Evolutionary conservation across 2,329 filamentous ascomycete species (phyloP), one percentile per base, ranked within the genome.

Genomic region (Arthrobotrys musiformis): DNA sequence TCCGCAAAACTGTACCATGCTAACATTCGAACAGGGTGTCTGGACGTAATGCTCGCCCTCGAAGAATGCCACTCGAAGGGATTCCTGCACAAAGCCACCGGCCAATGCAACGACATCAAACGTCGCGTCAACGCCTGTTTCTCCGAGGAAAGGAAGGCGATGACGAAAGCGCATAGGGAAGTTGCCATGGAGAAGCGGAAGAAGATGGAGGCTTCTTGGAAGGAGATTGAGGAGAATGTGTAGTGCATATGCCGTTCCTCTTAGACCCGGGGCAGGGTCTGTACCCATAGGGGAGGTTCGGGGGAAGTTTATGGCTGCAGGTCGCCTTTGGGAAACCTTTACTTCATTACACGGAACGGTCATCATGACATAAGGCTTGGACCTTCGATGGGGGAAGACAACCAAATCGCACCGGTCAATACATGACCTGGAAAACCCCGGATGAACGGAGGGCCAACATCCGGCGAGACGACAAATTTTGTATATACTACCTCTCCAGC

Each of bases 41-140:
- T 94, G 84, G 93, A 97, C 81, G 89, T 99, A 83, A 97, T 98
- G 90, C 90, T 87, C 61, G 92, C 92, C 56, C 92, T 99, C 80
- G 95, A 98, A 82, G 93, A 97, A 86, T 99, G 95, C 86, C 95
- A 99, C 83, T 92, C 92, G 33, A 89, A 88, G 75, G 95, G 95
- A 67, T 99, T 99, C 85, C 85, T 99, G 72, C 94, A 92, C 89
- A 97, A 97, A 85, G 90, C 92, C 1, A 86, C 93, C 78, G 95
- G 95, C 70, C 93, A 92, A 86, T 99, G 95, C 88, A 98, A 93
- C 84, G 88, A 90, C 44, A 88, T 91, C 79, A 99, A 99, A 84
- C 87, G 89, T 46, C 86, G 93, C 72, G 92, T 99, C 81, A 95
- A 92, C 84, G 88, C 89, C 82, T 99, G 95, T 83, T 87, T 99